These are phyloP conservation scores for Aeschynomene evenia DNA, from an alignment of 306 rosid species.

Conservation along the genomic window DNA sequence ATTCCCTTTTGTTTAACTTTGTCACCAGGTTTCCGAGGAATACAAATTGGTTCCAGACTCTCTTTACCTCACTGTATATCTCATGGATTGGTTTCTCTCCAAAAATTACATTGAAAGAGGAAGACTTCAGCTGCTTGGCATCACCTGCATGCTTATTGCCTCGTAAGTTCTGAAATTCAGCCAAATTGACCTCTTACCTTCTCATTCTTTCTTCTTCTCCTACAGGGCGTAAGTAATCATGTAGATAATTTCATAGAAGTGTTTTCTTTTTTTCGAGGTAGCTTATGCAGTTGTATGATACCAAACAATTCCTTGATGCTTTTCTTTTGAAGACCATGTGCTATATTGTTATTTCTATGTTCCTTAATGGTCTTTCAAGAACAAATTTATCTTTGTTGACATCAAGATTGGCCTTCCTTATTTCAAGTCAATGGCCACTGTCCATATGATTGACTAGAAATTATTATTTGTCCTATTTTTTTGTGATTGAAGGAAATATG, in stretches of 20 bases:
- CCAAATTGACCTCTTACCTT: slow-evolving; percentile 1
- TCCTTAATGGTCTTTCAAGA: slow-evolving; percentile 14
- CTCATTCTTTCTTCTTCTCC: slow-evolving; percentile 19
- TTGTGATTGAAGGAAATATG: slow-evolving; percentile 68
- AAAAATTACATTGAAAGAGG: slow-evolving; percentile 67
- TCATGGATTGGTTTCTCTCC: slow-evolving; percentile 85
- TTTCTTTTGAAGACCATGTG: neutral
- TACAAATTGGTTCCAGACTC: slow-evolving; percentile 76
- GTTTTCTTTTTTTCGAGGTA: neutral
- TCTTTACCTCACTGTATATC: slow-evolving; percentile 77
- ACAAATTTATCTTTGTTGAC: neutral
- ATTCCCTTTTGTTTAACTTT: neutral
- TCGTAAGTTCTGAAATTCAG: slow-evolving; percentile 64
- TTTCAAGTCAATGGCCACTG: too few species aligned
- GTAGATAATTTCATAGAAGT: neutral
- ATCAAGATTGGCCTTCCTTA: neutral
- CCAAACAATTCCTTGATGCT: neutral
- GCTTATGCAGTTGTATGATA: neutral
- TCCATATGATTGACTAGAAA: neutral
- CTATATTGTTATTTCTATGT: slow-evolving; percentile 1
- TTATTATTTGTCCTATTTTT: slow-evolving; percentile 11
- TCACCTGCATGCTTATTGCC: slow-evolving; percentile 91
- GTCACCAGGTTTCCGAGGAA: slow-evolving; percentile 79
- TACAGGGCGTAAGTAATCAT: neutral
- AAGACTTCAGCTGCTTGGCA: slow-evolving; percentile 85